Evolutionary conservation across 1,284 basidiomycete species (phyloP), one percentile per base, ranked within the genome.

Genomic region (Farysia itapuensis): DNA sequence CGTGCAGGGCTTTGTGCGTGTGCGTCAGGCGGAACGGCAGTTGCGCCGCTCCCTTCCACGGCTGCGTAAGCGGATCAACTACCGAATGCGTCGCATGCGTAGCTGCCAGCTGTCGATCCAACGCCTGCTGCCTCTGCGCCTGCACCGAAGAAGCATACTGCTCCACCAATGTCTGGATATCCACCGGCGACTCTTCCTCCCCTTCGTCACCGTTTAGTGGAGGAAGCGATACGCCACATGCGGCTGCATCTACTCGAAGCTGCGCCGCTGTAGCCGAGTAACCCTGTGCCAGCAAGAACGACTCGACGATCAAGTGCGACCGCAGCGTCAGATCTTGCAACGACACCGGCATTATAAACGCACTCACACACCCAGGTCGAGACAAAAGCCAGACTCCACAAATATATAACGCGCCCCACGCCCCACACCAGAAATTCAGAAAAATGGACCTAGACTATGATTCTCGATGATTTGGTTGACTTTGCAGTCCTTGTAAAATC

Each of bases 1-100:
- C 49, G 25, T 75, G 72, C 12, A 75, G 16, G 1, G 65, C 51
- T 9, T 46, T 6, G 19, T 64, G 43, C 0, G 70, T 68, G 11
- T 43, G 23, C 2, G 15, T 19, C 5, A 74, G 47, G 2, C 28
- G 19, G 42, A 48, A 53, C 3, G 45, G 41, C 4, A 54, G 43
- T 9, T 40, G 52, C 3, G 49, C 0, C 2, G 54, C 49, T 11
- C 54, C 57, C 0, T 39, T 36, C 13, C 68, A 44, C 4, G 41
- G 25, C 8, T 60, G 54, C 7, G 48, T 50, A 26, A 64, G 57
- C 14, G 59, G 51, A 19, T 56, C 46, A 13, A 20, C 23, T 13
- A 60, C 39, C 5, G 51, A 16, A 4, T 39, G 44, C 0, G 49
- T 39, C 2, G 49, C 34, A 16, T 52, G 51, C 6, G 53, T 48